phyloP scores from a whole-genome alignment of 2,329 filamentous ascomycete species.

The Hymenoscyphus scutula region DNA sequence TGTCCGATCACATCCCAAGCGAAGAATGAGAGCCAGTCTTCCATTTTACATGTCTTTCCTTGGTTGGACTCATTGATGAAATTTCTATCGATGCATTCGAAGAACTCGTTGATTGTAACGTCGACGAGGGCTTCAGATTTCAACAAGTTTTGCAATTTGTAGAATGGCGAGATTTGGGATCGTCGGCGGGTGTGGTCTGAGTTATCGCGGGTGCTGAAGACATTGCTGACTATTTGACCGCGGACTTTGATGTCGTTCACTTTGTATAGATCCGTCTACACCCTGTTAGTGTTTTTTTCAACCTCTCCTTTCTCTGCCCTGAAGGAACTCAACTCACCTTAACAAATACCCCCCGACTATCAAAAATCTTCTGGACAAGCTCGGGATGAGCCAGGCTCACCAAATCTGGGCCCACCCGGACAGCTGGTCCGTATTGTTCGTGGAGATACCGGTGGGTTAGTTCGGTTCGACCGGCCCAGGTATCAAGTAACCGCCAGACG shows the following conservation, averaged over 20 bases:
- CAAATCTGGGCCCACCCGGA: conserved; percentile 30
- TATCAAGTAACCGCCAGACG: conserved; percentile 30
- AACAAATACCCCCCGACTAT: conserved; percentile 18
- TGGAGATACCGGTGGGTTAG: conserved; percentile 23
- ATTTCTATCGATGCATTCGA: conserved; percentile 41
- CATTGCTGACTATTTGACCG: background rate
- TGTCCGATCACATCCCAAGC: conserved; percentile 42
- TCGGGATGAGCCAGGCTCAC: conserved; percentile 30
- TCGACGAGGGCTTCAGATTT: conserved; percentile 28
- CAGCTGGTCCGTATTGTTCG: conserved; percentile 24
- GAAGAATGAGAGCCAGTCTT: conserved; percentile 41
- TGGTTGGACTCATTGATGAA: background rate
- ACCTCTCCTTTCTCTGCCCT: background rate
- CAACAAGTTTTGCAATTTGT: conserved; percentile 37
- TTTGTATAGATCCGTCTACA: conserved; percentile 26
- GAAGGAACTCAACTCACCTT: conserved; percentile 19
- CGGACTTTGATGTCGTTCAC: conserved; percentile 21
- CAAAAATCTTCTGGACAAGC: conserved; percentile 22
- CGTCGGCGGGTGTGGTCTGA: conserved; percentile 35
- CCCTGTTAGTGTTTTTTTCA: background rate
- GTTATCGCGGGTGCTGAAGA: conserved; percentile 13
- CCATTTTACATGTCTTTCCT: conserved; percentile 38
- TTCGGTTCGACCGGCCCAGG: conserved; percentile 22
- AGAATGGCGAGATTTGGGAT: conserved; percentile 36
- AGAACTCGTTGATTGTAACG: conserved; percentile 38